Evolutionary conservation across 148 eudicot genomes (phyloP).

Genomic region (Camellia sinensis): DNA sequence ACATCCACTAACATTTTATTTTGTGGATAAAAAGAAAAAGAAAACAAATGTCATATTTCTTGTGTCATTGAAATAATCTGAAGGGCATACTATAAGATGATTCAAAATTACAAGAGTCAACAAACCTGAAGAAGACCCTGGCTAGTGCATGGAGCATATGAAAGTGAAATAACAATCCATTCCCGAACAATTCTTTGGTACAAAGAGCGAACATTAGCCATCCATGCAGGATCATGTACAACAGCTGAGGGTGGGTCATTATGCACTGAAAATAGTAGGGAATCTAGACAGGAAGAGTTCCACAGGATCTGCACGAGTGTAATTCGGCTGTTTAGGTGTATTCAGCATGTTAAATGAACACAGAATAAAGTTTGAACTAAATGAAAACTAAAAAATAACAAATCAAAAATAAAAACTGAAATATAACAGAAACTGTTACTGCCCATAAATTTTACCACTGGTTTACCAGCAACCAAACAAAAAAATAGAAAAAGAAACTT

Average conservation of each 20-base stretch:
- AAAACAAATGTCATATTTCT: not conserved
- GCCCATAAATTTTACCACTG: not conserved
- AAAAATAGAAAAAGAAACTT: not conserved
- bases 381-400: constrained; percentile 5
- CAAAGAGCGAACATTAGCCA: constrained; percentile 76
- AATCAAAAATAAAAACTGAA: not conserved
- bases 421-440: not conserved
- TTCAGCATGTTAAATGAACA: constrained; percentile 4
- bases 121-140: constrained; percentile 99
- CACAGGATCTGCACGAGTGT: constrained; percentile 75
- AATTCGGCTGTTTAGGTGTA: not conserved
- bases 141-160: constrained; percentile 95
- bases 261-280: constrained; percentile 73
- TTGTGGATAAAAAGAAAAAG: not conserved
- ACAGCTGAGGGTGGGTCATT: constrained; percentile 72
- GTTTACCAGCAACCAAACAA: constrained; percentile 7
- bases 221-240: constrained; percentile 93
- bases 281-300: constrained; percentile 86
- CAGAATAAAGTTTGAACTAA: constrained; percentile 9
- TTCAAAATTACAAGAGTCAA: constrained; percentile 5
- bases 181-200: constrained; percentile 88
- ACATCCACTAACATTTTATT: not conserved
- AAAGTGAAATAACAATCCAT: constrained; percentile 90
- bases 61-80: not conserved
- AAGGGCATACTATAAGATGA: constrained; percentile 1